These are phyloP conservation scores for Fusarium brachygibbosum DNA, from an alignment of 2,329 filamentous ascomycete genomes.

Conservation along the genomic window DNA sequence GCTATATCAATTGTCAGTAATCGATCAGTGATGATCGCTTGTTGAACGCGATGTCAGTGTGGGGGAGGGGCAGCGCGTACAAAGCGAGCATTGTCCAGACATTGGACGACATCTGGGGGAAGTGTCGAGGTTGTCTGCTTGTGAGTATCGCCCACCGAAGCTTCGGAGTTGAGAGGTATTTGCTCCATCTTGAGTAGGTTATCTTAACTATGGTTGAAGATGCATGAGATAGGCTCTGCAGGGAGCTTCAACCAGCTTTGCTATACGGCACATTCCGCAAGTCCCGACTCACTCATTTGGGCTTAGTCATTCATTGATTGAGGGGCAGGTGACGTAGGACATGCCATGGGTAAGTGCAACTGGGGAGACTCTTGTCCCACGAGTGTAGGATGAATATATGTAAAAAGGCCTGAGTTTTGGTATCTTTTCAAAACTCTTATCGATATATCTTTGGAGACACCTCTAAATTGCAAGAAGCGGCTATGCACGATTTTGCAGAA, in stretches of 20 bases:
- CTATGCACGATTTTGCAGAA: neutral
- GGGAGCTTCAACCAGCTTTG: slow-evolving; percentile 24
- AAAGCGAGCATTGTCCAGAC: slow-evolving; percentile 94
- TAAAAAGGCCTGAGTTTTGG: neutral
- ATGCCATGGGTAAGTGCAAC: neutral
- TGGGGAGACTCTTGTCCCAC: neutral
- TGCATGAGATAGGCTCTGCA: slow-evolving; percentile 28
- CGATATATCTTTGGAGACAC: neutral
- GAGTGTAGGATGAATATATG: neutral
- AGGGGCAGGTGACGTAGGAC: slow-evolving; percentile 47
- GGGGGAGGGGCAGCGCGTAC: slow-evolving; percentile 65
- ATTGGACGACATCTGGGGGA: slow-evolving; percentile 87
- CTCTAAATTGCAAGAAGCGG: neutral
- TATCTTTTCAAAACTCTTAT: too few species aligned
- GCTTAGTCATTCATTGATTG: slow-evolving; percentile 32
- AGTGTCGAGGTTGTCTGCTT: slow-evolving; percentile 77
- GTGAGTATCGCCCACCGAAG: slow-evolving; percentile 79
- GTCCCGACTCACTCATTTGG: slow-evolving; percentile 10
- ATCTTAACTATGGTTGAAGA: slow-evolving; percentile 27
- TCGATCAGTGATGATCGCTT: slow-evolving; percentile 13
- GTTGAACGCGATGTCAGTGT: slow-evolving; percentile 27
- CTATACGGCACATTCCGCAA: slow-evolving; percentile 37
- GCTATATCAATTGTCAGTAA: slow-evolving; percentile 63
- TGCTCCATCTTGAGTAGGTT: slow-evolving; percentile 64
- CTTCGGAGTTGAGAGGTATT: slow-evolving; percentile 80